Evolutionary conservation across 140 eudicot species (phyloP), one percentile per base, ranked within the genome.

Genomic region (Senecio squalidus): DNA sequence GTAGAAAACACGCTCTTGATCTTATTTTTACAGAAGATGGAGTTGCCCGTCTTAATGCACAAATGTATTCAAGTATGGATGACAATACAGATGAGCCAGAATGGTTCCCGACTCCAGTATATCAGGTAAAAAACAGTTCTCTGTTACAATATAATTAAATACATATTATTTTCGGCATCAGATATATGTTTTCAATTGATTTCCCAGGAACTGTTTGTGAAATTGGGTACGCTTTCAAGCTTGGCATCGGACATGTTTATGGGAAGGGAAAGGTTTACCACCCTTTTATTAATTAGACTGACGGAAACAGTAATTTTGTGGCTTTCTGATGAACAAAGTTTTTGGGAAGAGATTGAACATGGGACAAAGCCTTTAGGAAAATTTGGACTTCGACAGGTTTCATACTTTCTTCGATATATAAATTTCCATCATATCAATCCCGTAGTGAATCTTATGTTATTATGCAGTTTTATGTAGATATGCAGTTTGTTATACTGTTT

Each of bases 261-360:
- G 2, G 97, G 94, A 45, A 76, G 85, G 73, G 95, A 90, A 51
- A 83, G 95, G 43, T 90, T 90, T 72, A 85, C 85, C 31, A 86
- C 94, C 14, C 49, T 91, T 29, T 86, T 91, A 23, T 68, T 91
- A 26, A 91, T 91, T 81, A 86, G 96, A 56, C 84, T 91, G 34
- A 91, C 94, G n/a, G 98, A 90, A 61, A 86, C 98, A 6, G 76
- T 91, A 40, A 81, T 81, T 62, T 51, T 91, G 22, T 91, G 96
- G 95, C 82, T 91, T 47, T 86, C 96, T 41, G 96, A 91, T 65
- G 96, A 91, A 67, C 88, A 86, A 74, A 68, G 56, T 68, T 91
- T 91, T 52, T 91, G 98, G 98, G 94, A 76, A 62, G 95, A 81
- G 22, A 81, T 91, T 61, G 98, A 86, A 68, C 72, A 64, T 6